Evolutionary conservation across 768 basidiomycete species (phyloP).

Genomic region (Sistotremastrum suecicum): DNA sequence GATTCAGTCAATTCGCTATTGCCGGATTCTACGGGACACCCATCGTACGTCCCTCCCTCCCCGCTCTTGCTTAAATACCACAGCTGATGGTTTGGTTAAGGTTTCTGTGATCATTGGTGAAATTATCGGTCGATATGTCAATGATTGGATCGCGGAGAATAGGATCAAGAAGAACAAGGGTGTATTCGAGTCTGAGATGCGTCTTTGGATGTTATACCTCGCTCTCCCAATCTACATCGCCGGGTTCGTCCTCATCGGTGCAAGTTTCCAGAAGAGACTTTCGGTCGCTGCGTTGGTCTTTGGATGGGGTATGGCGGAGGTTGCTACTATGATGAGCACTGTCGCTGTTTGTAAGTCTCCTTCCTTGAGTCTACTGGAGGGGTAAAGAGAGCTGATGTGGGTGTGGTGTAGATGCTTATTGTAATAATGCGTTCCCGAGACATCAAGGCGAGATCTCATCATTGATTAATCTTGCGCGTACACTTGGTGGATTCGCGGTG

Average conservation of each 20-base stretch:
- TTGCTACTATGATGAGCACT: constrained; percentile 44
- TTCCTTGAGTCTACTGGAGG: no score
- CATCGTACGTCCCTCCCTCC: constrained; percentile 23
- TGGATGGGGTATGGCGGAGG: constrained; percentile 53
- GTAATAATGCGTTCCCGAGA: constrained; percentile 35
- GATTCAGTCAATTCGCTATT: constrained; percentile 33
- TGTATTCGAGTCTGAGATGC: constrained; percentile 46
- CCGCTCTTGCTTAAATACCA: no score
- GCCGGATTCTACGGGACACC: constrained; percentile 42
- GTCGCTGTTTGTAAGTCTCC: constrained; percentile 40
- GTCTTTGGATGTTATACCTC: constrained; percentile 50
- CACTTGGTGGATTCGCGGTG: constrained; percentile 38
- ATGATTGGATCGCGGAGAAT: constrained; percentile 36
- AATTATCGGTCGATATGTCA: constrained; percentile 34
- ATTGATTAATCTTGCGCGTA: constrained; percentile 41
- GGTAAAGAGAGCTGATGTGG: not conserved
- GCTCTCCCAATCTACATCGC: constrained; percentile 45
- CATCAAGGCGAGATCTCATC: constrained; percentile 49
- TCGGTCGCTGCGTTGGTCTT: constrained; percentile 40
- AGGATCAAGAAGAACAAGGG: constrained; percentile 36
- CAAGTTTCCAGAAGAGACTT: constrained; percentile 37
- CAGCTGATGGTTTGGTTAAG: no score
- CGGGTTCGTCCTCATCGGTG: constrained; percentile 47
- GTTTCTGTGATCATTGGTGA: constrained; percentile 41
- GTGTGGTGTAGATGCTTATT: constrained; percentile 28